Evolutionary conservation across 192 early-diverging fungal species (phyloP).

Genomic region (Coemansia sp.): DNA sequence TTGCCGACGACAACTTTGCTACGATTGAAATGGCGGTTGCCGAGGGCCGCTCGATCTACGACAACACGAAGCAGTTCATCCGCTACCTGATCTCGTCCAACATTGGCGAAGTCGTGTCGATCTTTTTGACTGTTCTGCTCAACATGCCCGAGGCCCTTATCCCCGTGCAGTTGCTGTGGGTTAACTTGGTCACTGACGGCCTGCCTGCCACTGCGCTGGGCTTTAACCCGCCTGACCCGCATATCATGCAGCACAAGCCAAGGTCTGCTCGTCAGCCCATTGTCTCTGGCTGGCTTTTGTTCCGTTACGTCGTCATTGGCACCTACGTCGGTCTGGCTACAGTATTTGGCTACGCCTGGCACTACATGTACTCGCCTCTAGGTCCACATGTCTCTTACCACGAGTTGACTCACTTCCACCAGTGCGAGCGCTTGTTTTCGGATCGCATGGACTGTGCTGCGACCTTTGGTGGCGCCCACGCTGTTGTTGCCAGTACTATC

Average conservation of each 20-base stretch:
- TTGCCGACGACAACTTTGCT: constrained; percentile 99
- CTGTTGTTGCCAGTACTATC: constrained; percentile 91
- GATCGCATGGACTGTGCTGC: constrained; percentile 82
- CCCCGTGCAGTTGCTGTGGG: constrained; percentile 98
- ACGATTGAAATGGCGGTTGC: constrained; percentile 97
- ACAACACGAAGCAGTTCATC: constrained; percentile 99
- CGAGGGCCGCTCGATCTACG: constrained; percentile 97
- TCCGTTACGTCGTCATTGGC: constrained; percentile 93
- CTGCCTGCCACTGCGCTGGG: constrained; percentile 97
- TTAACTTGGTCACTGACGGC: constrained; percentile 98
- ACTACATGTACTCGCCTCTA: constrained; percentile 91
- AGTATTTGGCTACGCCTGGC: constrained; percentile 98
- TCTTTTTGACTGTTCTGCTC: constrained; percentile 95
- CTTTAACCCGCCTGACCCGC: constrained; percentile 95
- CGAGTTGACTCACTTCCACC: constrained; percentile 93
- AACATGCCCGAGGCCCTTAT: constrained; percentile 98
- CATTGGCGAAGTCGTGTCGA: constrained; percentile 98
- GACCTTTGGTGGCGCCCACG: constrained; percentile 80
- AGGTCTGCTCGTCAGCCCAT: constrained; percentile 85
- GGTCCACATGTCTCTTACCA: constrained; percentile 89
- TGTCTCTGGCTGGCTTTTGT: constrained; percentile 92
- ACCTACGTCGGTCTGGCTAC: constrained; percentile 92
- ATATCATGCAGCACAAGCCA: constrained; percentile 93
- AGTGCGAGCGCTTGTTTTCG: constrained; percentile 83
- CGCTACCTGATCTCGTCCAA: constrained; percentile 98